Percentiles rank a stretch among this genome's conserved stretches.
Conservation (phyloP, 345 rosid species). For the Syzygium oleosum region DNA sequence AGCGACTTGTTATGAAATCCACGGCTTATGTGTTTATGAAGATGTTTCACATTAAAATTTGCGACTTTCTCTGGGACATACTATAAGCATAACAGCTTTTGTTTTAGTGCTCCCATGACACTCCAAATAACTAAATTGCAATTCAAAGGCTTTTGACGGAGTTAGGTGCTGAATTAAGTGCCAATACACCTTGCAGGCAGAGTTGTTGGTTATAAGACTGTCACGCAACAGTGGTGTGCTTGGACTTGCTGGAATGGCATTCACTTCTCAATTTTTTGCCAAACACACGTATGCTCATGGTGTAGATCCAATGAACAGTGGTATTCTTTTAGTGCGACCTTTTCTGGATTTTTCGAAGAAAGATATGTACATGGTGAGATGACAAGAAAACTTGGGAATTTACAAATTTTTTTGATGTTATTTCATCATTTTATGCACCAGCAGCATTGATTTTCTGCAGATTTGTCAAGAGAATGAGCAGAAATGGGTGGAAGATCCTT, state of each 20-base stretch:
- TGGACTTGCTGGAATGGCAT: slow-evolving; percentile 90
- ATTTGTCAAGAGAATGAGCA: slow-evolving; percentile 43
- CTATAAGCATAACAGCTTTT: neutral
- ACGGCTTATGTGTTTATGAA: neutral
- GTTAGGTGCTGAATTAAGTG: neutral
- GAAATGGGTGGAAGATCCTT: slow-evolving; percentile 89
- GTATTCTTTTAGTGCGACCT: slow-evolving; percentile 74
- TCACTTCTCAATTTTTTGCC: slow-evolving; percentile 61
- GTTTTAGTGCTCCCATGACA: neutral
- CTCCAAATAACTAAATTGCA: neutral
- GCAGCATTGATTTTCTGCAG: slow-evolving; percentile 22
- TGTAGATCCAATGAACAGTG: slow-evolving; percentile 20
- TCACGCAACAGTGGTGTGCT: slow-evolving; percentile 94
- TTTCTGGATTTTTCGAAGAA: slow-evolving; percentile 65
- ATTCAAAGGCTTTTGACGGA: neutral
- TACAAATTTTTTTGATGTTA: neutral
- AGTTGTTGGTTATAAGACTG: slow-evolving; percentile 75
- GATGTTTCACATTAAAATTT: neutral
- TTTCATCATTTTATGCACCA: neutral
- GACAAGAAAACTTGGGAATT: neutral
- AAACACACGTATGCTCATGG: slow-evolving; percentile 11
- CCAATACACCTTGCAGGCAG: slow-evolving; percentile 51
- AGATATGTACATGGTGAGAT: slow-evolving; percentile 69
- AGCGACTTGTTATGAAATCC: neutral
- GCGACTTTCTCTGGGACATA: neutral